Evolutionary conservation across 345 rosid species (phyloP).

Genomic region (Boechera divaricarpa): DNA sequence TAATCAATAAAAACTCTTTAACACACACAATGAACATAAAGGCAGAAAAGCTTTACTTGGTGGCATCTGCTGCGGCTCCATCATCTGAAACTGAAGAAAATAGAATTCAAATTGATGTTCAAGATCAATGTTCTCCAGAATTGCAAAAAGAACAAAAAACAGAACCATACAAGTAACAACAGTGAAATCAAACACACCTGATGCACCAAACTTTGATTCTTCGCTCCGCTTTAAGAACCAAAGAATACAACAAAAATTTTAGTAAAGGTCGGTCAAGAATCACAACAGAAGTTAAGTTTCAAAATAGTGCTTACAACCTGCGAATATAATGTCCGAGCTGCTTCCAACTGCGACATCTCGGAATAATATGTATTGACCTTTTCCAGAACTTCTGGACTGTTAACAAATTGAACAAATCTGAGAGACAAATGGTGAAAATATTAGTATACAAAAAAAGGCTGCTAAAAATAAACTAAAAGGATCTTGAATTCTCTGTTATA

Average conservation of each 20-base stretch:
- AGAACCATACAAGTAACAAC: not conserved
- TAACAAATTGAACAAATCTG: constrained; percentile 95
- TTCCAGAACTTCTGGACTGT: constrained; percentile 82
- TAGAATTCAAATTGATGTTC: not conserved
- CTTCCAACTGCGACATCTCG: constrained; percentile 95
- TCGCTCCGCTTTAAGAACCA: constrained; percentile 55
- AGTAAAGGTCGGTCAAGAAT: constrained; percentile 1
- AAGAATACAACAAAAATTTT: not conserved
- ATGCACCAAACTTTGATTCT: constrained; percentile 52
- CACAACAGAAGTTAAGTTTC: constrained; percentile 17
- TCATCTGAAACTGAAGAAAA: constrained; percentile 32
- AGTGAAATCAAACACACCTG: constrained; percentile 51
- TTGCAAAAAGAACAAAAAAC: constrained; percentile 2
- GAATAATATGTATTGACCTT: constrained; percentile 71
- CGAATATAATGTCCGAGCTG: constrained; percentile 75
- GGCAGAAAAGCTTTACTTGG: constrained; percentile 51
- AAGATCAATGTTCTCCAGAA: not conserved
- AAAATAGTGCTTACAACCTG: constrained; percentile 47
- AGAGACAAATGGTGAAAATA: not conserved
- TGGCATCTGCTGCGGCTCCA: constrained; percentile 52
- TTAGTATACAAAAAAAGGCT: not conserved
- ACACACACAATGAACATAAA: constrained; percentile 25
- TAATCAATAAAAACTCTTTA: constrained; percentile 10
- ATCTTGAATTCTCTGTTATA: constrained; percentile 1
- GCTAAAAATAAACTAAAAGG: not conserved